A percentile compares a stretch with the other conserved stretches of the same genome.
phyloP scores from a whole-genome alignment of 805 yeast genomes.

The Kockiozyma suomiensis region DNA sequence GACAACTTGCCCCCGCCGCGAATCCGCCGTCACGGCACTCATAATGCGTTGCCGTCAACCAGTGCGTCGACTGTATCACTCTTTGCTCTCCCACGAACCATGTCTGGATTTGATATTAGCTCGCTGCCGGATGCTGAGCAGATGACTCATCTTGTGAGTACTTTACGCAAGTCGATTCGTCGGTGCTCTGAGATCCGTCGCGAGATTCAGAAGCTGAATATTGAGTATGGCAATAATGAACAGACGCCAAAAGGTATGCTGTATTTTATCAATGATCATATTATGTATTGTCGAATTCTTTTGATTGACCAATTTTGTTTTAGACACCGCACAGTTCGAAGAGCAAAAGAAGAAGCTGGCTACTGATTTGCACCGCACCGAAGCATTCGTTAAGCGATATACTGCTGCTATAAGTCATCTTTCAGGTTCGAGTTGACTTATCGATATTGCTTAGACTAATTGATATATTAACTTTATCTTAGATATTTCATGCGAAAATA shows the following conservation, averaged over 20 bases:
- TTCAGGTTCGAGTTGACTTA: slow-evolving; percentile 11
- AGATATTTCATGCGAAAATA: slow-evolving; percentile 21
- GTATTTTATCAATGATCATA: too few relatives aligned
- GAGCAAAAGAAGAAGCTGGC: slow-evolving; percentile 15
- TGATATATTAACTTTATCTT: background rate
- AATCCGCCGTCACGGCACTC: slow-evolving; percentile 2
- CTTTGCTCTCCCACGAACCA: slow-evolving; percentile 14
- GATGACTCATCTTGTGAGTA: slow-evolving; percentile 18
- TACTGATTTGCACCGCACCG: slow-evolving; percentile 24
- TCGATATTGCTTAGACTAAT: background rate
- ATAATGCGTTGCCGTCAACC: background rate
- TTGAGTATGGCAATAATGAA: slow-evolving; percentile 7
- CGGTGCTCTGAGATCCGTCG: slow-evolving; percentile 23
- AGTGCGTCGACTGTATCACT: slow-evolving; percentile 7
- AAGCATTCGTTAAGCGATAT: slow-evolving; percentile 29
- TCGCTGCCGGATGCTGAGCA: slow-evolving; percentile 28
- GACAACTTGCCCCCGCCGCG: background rate
- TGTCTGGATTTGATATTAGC: slow-evolving; percentile 24
- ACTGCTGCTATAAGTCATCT: slow-evolving; percentile 22
- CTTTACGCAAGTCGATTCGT: slow-evolving; percentile 21
- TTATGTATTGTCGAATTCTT: background rate
- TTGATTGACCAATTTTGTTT: background rate
- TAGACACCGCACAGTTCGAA: slow-evolving; percentile 7
- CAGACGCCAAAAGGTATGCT: slow-evolving; percentile 11
- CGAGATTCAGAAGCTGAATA: background rate